Percentiles rank a stretch among this genome's conserved stretches.
phyloP scores from a whole-genome alignment of 495 filamentous ascomycete species.

The Aspergillus bertholletiae region DNA sequence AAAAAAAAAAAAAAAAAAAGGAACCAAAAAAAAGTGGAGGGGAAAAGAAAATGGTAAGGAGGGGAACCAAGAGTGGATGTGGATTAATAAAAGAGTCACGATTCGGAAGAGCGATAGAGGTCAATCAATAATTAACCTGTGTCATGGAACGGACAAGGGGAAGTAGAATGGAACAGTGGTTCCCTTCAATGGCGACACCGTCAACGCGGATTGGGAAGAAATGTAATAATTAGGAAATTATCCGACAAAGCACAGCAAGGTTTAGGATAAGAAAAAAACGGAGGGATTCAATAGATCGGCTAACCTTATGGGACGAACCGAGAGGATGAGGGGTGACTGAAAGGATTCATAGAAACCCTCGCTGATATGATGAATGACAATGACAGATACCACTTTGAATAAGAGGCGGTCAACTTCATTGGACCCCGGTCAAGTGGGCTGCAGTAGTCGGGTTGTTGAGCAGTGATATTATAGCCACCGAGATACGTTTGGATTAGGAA shows the following conservation, averaged over 20 bases:
- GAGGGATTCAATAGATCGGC: background rate
- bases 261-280: background rate
- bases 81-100: background rate
- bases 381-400: background rate
- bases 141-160: background rate
- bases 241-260: background rate
- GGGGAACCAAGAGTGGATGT: slow-evolving; percentile 4
- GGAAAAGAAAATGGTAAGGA: slow-evolving; percentile 16
- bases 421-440: slow-evolving; percentile 13
- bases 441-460: background rate
- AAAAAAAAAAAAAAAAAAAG: slow-evolving; percentile 20
- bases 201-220: background rate
- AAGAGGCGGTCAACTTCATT: slow-evolving; percentile 11
- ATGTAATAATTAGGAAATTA: background rate
- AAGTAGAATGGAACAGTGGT: background rate
- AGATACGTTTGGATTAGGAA: background rate
- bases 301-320: slow-evolving; percentile 8
- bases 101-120: background rate
- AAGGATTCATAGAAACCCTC: background rate
- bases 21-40: slow-evolving; percentile 4
- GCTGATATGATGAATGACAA: background rate
- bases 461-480: background rate
- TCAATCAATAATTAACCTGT: too few relatives aligned
- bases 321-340: background rate
- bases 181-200: background rate